phyloP scores from a whole-genome alignment of 2,329 filamentous ascomycete genomes.

The Arachnomyces sp. region DNA sequence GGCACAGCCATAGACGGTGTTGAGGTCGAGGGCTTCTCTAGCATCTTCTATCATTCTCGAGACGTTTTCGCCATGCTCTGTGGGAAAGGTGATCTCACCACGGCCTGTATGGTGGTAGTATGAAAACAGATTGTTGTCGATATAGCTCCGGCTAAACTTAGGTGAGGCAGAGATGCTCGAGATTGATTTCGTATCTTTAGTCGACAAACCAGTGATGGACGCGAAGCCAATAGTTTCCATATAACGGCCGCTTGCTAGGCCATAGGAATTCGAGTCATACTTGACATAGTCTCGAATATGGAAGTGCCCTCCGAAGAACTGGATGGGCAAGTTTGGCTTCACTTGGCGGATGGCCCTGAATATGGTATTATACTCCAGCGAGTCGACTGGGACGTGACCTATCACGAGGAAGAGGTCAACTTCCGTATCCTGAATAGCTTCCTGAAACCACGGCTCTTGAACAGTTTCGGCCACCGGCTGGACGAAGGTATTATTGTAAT shows the following conservation, averaged over 20 bases:
- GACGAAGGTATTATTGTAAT: constrained; percentile 84
- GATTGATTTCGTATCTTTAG: constrained; percentile 26
- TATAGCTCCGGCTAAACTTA: constrained; percentile 71
- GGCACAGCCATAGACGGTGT: constrained; percentile 72
- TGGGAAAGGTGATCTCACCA: constrained; percentile 66
- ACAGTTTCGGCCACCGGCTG: constrained; percentile 72
- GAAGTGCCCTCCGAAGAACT: constrained; percentile 84
- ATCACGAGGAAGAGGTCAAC: constrained; percentile 80
- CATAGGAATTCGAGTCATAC: constrained; percentile 72
- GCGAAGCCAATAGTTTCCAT: constrained; percentile 94
- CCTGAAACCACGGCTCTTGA: constrained; percentile 79
- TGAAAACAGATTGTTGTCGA: constrained; percentile 87
- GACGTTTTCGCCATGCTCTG: constrained; percentile 64
- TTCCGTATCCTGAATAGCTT: constrained; percentile 69
- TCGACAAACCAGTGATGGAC: constrained; percentile 64
- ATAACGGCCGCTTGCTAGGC: constrained; percentile 80
- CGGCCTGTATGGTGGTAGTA: constrained; percentile 72
- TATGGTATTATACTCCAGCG: constrained; percentile 68
- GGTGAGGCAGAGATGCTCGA: constrained; percentile 28
- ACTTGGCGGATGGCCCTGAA: constrained; percentile 69
- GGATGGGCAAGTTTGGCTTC: constrained; percentile 76
- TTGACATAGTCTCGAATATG: constrained; percentile 79
- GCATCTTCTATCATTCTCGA: constrained; percentile 62
- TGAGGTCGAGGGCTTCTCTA: constrained; percentile 63
- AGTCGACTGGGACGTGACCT: constrained; percentile 77